Percentiles rank a stretch among this genome's conserved stretches.
These are phyloP conservation scores for Septoria linicola DNA, from an alignment of 2,329 filamentous ascomycete species.

Conservation along the genomic window DNA sequence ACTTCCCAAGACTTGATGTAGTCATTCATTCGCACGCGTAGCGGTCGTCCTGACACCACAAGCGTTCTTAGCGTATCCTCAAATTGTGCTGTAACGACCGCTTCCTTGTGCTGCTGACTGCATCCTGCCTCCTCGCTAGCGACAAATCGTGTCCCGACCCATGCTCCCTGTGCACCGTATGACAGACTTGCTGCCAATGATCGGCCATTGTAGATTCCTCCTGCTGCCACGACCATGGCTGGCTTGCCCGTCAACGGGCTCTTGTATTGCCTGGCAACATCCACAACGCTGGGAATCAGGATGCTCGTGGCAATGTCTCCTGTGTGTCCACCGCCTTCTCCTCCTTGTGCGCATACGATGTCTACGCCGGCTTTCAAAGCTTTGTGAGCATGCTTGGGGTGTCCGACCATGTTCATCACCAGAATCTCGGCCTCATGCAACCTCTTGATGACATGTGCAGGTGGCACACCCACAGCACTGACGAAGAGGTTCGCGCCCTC, in stretches of 20 bases:
- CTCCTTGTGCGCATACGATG: conserved; percentile 87
- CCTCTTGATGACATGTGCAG: conserved; percentile 67
- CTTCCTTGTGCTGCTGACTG: conserved; percentile 77
- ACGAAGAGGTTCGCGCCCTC: conserved; percentile 86
- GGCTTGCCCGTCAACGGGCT: conserved; percentile 68
- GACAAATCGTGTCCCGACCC: conserved; percentile 93
- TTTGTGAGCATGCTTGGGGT: conserved; percentile 87
- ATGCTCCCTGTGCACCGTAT: conserved; percentile 84
- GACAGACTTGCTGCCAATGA: conserved; percentile 78
- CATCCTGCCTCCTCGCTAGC: conserved; percentile 79
- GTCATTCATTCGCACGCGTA: conserved; percentile 77
- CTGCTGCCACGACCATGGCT: conserved; percentile 83
- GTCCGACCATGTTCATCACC: conserved; percentile 97
- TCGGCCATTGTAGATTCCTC: conserved; percentile 80
- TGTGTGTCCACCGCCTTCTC: conserved; percentile 91
- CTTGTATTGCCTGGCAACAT: conserved; percentile 71
- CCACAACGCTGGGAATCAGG: conserved; percentile 81
- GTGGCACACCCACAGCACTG: conserved; percentile 82
- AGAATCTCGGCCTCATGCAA: conserved; percentile 78
- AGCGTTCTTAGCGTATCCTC: conserved; percentile 80
- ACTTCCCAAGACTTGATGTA: conserved; percentile 80
- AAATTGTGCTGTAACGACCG: conserved; percentile 75
- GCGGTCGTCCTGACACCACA: conserved; percentile 75
- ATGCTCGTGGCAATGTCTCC: conserved; percentile 84
- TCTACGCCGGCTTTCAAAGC: conserved; percentile 84